Conservation (phyloP, 2,329 filamentous ascomycete genomes). For the Cucurbitaria berberidis region DNA sequence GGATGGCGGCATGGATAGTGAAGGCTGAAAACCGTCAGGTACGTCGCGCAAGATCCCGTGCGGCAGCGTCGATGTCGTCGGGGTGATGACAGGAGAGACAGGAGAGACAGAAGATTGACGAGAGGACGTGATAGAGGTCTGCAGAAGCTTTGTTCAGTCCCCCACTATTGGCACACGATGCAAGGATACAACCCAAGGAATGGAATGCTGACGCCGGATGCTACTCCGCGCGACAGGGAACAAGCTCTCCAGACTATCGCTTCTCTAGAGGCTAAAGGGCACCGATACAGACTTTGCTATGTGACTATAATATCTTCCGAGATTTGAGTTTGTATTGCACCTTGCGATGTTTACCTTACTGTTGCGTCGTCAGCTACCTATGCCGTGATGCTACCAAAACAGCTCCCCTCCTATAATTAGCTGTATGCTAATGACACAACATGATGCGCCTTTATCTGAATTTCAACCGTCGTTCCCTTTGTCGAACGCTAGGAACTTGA, state of each 20-base stretch:
- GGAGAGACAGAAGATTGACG: too few relatives aligned
- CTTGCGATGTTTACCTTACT: too few relatives aligned
- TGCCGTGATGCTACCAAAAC: neutral
- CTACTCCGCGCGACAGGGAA: neutral
- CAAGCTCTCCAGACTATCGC: neutral
- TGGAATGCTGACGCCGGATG: constrained; percentile 2
- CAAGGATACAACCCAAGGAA: constrained; percentile 2
- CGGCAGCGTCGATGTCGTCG: neutral
- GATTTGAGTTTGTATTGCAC: too few relatives aligned
- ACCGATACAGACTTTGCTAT: neutral
- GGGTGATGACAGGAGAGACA: neutral
- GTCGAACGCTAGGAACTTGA: constrained; percentile 59
- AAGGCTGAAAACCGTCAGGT: constrained; percentile 13
- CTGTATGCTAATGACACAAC: neutral
- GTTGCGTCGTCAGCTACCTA: too few relatives aligned
- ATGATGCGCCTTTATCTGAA: neutral
- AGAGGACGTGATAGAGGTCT: neutral
- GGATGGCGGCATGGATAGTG: constrained; percentile 12
- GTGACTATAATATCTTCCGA: neutral
- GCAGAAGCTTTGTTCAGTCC: constrained; percentile 1
- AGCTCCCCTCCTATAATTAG: neutral
- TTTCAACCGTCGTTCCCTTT: constrained; percentile 54
- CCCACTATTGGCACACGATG: neutral
- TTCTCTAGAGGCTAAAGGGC: neutral
- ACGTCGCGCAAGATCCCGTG: neutral